Conservation (phyloP, 192 early-diverging fungal genomes). For the Coemansia sp. region DNA sequence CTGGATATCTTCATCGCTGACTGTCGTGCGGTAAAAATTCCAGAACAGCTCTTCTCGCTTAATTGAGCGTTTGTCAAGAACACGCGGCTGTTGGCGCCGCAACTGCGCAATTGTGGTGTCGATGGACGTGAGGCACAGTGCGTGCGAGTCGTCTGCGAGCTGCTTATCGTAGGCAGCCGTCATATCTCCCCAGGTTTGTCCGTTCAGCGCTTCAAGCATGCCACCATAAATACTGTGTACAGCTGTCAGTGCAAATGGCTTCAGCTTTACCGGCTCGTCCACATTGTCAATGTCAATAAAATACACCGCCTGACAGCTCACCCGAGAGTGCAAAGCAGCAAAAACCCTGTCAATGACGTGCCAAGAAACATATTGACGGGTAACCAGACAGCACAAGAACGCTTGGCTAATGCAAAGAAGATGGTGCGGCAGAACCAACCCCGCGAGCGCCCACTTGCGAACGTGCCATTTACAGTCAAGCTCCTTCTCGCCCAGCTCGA, state of each 20-base stretch:
- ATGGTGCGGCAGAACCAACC: constrained; percentile 32
- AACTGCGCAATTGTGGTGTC: constrained; percentile 20
- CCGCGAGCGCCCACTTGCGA: constrained; percentile 14
- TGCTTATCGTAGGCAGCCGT: background rate
- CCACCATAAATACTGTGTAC: constrained; percentile 20
- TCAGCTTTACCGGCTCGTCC: background rate
- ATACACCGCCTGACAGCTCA: constrained; percentile 2
- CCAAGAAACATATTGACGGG: constrained; percentile 2
- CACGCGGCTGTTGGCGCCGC: constrained; percentile 1
- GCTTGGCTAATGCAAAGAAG: constrained; percentile 26
- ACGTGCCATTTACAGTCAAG: constrained; percentile 9
- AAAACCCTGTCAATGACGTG: constrained; percentile 14
- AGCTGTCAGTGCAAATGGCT: constrained; percentile 8
- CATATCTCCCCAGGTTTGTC: background rate
- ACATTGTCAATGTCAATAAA: constrained; percentile 24
- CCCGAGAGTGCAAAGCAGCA: constrained; percentile 9
- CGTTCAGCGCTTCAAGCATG: background rate
- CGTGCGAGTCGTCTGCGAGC: background rate
- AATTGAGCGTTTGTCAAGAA: background rate
- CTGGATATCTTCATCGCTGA: background rate
- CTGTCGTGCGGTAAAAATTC: background rate
- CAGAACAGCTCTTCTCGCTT: constrained; percentile 12
- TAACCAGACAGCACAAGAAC: constrained; percentile 14
- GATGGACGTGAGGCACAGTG: constrained; percentile 18
- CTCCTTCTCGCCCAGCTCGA: background rate